These are phyloP conservation scores for Lobulomyces angularis DNA, from an alignment of 192 early-diverging fungal genomes.

Conservation along the genomic window DNA sequence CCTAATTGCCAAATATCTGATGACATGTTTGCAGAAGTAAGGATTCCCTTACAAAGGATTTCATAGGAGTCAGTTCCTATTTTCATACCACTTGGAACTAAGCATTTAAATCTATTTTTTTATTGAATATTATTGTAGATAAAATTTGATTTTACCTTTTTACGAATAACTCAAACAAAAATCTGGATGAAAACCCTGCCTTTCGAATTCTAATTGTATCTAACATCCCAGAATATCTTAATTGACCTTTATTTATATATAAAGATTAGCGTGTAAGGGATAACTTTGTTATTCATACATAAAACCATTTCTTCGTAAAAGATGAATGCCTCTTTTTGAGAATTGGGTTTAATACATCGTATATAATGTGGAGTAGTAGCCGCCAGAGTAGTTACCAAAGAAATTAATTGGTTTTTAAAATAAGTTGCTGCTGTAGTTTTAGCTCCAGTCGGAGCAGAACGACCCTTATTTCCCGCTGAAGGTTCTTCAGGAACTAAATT, in stretches of 20 bases:
- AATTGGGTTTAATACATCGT: constrained; percentile 47
- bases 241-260: constrained; percentile 18
- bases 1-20: constrained; percentile 29
- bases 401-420: constrained; percentile 28
- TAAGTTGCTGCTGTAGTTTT: constrained; percentile 25
- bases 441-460: constrained; percentile 13
- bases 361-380: constrained; percentile 44
- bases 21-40: constrained; percentile 8
- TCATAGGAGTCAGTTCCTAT: constrained; percentile 18
- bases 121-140: background rate
- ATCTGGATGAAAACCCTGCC: constrained; percentile 32
- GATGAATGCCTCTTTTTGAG: constrained; percentile 31
- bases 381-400: constrained; percentile 30
- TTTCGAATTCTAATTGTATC: constrained; percentile 48
- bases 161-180: constrained; percentile 32
- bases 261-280: constrained; percentile 1
- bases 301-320: constrained; percentile 38
- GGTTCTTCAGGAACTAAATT: too few species aligned
- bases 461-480: constrained; percentile 5
- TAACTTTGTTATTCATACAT: constrained; percentile 5
- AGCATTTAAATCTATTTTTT: constrained; percentile 15
- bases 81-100: constrained; percentile 7
- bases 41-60: constrained; percentile 12
- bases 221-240: constrained; percentile 44
- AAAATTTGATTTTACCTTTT: constrained; percentile 12